These are phyloP conservation scores for Cercis canadensis DNA, from an alignment of 306 rosid species.

Conservation along the genomic window DNA sequence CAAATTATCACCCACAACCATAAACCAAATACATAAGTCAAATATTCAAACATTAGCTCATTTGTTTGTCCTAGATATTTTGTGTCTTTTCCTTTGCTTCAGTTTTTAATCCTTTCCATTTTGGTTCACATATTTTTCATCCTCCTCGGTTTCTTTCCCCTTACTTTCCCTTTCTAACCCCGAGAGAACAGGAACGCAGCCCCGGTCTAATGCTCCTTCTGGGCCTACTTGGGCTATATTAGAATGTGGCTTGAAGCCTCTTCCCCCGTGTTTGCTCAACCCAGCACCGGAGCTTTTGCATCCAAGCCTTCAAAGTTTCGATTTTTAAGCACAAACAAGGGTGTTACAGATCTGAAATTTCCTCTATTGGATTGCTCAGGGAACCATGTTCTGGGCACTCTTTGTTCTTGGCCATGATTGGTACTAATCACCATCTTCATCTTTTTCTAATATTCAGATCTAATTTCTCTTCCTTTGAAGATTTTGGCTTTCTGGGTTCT, in stretches of 20 bases:
- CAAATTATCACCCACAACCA: too few species aligned
- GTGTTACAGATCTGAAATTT: slow-evolving; percentile 41
- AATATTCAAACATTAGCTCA: too few species aligned
- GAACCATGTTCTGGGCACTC: slow-evolving; percentile 99
- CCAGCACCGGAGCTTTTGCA: slow-evolving; percentile 52
- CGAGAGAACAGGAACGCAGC: slow-evolving; percentile 29
- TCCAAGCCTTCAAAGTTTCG: slow-evolving; percentile 47
- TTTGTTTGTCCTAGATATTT: slow-evolving; percentile 31
- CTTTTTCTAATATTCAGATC: not conserved
- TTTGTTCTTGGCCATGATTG: slow-evolving; percentile 99
- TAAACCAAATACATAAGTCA: too few species aligned
- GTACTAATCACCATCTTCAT: slow-evolving; percentile 41
- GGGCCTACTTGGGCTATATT: slow-evolving; percentile 76
- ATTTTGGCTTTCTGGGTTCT: slow-evolving; percentile 3
- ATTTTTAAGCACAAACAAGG: slow-evolving; percentile 39
- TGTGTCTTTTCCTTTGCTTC: slow-evolving; percentile 10
- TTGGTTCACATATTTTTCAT: not conserved
- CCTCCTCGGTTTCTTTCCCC: not conserved
- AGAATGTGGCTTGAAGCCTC: slow-evolving; percentile 86
- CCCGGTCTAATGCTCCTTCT: slow-evolving; percentile 33
- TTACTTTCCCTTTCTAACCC: not conserved
- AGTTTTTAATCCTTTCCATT: not conserved
- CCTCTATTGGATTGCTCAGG: slow-evolving; percentile 92
- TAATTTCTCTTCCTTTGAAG: not conserved
- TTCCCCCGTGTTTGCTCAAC: slow-evolving; percentile 51